phyloP scores from a whole-genome alignment of 306 rosid genomes.

The Glycine soja region DNA sequence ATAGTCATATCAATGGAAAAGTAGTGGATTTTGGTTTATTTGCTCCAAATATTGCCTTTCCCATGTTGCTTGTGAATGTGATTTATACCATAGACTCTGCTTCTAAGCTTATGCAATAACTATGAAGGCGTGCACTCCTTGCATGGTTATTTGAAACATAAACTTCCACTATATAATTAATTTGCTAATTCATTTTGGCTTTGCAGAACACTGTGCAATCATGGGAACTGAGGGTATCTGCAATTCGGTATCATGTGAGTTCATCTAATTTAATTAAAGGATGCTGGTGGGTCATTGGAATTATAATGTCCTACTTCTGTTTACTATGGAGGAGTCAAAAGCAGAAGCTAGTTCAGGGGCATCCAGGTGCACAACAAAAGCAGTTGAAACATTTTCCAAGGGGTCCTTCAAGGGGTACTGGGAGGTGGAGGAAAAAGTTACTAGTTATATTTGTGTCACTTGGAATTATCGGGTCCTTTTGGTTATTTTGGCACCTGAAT shows the following conservation, averaged over 20 bases:
- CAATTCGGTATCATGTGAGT: conserved; percentile 45
- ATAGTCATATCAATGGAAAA: conserved; percentile 7
- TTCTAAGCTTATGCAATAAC: too few relatives aligned
- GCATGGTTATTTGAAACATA: too few relatives aligned
- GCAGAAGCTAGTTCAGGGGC: conserved; percentile 51
- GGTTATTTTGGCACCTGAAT: conserved; percentile 73
- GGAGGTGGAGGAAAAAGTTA: conserved; percentile 77
- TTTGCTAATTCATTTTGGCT: conserved; percentile 41
- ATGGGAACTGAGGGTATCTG: conserved; percentile 43
- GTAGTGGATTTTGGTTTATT: conserved; percentile 31
- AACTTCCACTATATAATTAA: too few relatives aligned
- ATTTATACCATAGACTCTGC: not conserved
- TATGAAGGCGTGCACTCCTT: too few relatives aligned
- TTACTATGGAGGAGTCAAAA: conserved; percentile 56
- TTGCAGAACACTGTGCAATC: conserved; percentile 54
- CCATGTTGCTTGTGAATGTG: conserved; percentile 2
- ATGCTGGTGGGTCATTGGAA: conserved; percentile 65
- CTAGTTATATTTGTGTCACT: conserved; percentile 56
- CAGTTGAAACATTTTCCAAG: conserved; percentile 48
- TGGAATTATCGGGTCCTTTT: conserved; percentile 65
- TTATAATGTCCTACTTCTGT: conserved; percentile 57
- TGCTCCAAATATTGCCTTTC: conserved; percentile 26
- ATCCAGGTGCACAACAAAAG: conserved; percentile 50
- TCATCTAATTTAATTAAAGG: conserved; percentile 53
- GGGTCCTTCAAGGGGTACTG: conserved; percentile 65